These are phyloP conservation scores for Solanum arcanum DNA, from an alignment of 257 asterid genomes.

Conservation along the genomic window DNA sequence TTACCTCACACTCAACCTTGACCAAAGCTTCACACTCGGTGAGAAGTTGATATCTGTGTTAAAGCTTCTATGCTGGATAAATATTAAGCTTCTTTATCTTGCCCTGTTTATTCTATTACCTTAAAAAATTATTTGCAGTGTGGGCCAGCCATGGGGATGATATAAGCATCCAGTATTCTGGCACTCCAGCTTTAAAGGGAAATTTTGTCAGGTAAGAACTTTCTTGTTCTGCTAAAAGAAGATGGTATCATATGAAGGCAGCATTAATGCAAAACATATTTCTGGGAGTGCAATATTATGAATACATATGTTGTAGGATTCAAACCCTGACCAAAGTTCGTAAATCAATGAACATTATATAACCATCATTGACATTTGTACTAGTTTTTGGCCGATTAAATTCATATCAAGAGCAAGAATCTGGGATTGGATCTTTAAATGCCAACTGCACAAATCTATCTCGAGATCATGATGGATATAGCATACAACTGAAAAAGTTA, in stretches of 20 bases:
- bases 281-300: background rate
- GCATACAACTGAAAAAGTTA: background rate
- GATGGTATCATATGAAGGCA: background rate
- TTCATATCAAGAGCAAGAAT: background rate
- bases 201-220: slow-evolving; percentile 79
- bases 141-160: slow-evolving; percentile 98
- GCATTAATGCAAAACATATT: background rate
- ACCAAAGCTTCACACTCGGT: slow-evolving; percentile 52
- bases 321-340: background rate
- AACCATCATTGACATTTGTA: background rate
- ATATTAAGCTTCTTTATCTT: background rate
- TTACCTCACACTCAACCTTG: slow-evolving; percentile 54
- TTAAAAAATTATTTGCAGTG: slow-evolving; percentile 40
- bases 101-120: background rate
- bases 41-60: slow-evolving; percentile 7
- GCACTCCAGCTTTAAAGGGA: slow-evolving; percentile 95
- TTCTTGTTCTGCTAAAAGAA: background rate
- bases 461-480: background rate
- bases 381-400: background rate
- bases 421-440: background rate
- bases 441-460: background rate
- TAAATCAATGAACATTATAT: background rate
- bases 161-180: slow-evolving; percentile 83
- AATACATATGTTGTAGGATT: background rate
- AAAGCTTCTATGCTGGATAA: background rate